Percentiles rank a stretch among this genome's conserved stretches.
Evolutionary conservation across 2,329 filamentous ascomycete genomes (phyloP).

Genomic region (Sporothrix mexicana): DNA sequence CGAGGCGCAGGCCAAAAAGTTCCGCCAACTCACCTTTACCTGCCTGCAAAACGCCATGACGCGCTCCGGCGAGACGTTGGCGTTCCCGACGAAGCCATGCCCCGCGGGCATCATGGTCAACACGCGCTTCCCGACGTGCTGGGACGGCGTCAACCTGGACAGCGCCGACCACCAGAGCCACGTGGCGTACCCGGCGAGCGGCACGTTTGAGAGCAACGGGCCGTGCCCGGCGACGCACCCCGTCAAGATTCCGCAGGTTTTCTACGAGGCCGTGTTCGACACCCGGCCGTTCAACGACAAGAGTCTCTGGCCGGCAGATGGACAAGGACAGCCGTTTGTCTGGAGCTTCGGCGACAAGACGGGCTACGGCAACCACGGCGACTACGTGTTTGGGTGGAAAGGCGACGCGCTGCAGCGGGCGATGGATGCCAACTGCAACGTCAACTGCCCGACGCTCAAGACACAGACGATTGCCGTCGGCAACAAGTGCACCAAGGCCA

Average conservation of each 20-base stretch:
- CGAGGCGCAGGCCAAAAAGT: conserved; percentile 33
- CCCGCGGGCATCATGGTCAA: conserved; percentile 51
- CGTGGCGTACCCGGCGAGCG: conserved; percentile 31
- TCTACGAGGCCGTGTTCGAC: conserved; percentile 40
- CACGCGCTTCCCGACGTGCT: conserved; percentile 51
- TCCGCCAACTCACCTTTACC: conserved; percentile 37
- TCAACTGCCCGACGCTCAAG: conserved; percentile 29
- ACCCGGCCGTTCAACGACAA: conserved; percentile 45
- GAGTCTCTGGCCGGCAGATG: conserved; percentile 46
- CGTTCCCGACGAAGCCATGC: conserved; percentile 48
- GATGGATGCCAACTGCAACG: conserved; percentile 32
- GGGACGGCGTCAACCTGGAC: conserved; percentile 53
- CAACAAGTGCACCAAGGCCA: not conserved
- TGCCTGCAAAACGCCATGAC: conserved; percentile 36
- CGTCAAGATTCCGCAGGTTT: conserved; percentile 39
- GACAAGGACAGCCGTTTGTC: conserved; percentile 44
- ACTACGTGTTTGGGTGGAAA: conserved; percentile 35
- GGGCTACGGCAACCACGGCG: conserved; percentile 39
- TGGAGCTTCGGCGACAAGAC: conserved; percentile 39
- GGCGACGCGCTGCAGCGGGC: conserved; percentile 33
- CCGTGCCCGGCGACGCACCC: conserved; percentile 38
- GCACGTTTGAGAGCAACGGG: conserved; percentile 38
- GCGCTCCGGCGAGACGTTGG: conserved; percentile 44
- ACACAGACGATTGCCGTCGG: not conserved
- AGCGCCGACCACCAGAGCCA: conserved; percentile 49